Conservation (phyloP, 2,329 filamentous ascomycete species). For the Aspergillus luchuensis region DNA sequence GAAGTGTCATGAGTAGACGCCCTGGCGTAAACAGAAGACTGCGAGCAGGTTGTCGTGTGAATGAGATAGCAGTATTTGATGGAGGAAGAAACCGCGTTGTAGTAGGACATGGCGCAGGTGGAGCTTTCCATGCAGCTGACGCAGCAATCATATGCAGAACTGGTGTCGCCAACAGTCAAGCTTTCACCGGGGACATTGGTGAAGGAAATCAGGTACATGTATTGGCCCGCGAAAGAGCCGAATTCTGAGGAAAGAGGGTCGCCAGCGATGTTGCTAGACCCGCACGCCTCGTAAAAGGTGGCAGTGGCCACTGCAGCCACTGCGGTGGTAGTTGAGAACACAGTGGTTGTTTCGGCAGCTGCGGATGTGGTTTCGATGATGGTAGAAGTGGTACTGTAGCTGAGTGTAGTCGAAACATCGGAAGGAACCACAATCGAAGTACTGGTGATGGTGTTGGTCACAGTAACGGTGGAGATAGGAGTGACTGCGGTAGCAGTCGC, state of each 20-base stretch:
- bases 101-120: constrained; percentile 7
- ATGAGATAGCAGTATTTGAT: constrained; percentile 3
- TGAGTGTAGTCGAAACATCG: background rate
- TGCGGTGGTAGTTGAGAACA: background rate
- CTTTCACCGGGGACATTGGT: background rate
- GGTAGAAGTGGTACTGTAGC: constrained; percentile 1
- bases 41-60: background rate
- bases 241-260: background rate
- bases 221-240: background rate
- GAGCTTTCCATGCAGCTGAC: constrained; percentile 2
- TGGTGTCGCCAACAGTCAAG: background rate
- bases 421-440: background rate
- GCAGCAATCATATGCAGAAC: constrained; percentile 3
- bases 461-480: background rate
- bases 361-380: background rate
- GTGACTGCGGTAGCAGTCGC: background rate
- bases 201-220: background rate
- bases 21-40: background rate
- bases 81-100: background rate
- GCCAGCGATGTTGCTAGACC: background rate
- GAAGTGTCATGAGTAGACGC: background rate
- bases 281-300: background rate
- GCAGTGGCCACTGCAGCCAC: background rate
- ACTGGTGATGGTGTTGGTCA: background rate
- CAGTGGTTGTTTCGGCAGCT: background rate